Conservation (phyloP, 2,329 filamentous ascomycete species). For the Sclerotinia spermophila region DNA sequence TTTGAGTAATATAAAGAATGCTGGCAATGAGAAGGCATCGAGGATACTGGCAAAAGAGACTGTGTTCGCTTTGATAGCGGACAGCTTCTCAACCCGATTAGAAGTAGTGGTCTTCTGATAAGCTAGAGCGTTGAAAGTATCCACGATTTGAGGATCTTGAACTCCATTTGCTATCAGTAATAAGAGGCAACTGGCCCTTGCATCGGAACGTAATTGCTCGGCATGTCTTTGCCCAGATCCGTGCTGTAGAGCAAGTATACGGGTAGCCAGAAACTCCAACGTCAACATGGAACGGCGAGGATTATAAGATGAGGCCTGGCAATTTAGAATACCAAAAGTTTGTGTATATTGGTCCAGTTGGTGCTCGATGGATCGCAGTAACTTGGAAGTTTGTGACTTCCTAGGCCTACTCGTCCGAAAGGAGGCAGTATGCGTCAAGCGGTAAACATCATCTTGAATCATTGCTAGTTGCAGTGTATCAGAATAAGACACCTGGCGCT, state of each 20-base stretch:
- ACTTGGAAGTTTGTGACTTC: not conserved
- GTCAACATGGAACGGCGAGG: not conserved
- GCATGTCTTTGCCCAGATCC: conserved; percentile 11
- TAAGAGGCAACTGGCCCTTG: conserved; percentile 12
- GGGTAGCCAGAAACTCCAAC: conserved; percentile 15
- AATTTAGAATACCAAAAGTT: not conserved
- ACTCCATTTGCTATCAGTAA: not conserved
- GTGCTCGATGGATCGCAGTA: not conserved
- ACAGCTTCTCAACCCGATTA: not conserved
- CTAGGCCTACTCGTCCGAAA: not conserved
- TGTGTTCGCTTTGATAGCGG: not conserved
- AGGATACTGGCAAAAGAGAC: conserved; percentile 4
- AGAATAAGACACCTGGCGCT: not conserved
- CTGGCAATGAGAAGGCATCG: not conserved
- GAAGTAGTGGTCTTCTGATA: not conserved
- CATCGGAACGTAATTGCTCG: conserved; percentile 11
- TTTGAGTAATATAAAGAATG: not conserved
- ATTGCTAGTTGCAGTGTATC: not conserved
- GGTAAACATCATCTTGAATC: conserved; percentile 5
- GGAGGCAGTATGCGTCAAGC: not conserved
- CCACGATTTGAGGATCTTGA: not conserved
- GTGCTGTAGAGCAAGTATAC: conserved; percentile 16
- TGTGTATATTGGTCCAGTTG: not conserved
- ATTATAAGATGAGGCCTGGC: not conserved
- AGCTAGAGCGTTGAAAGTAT: not conserved